Evolutionary conservation across 2,329 filamentous ascomycete genomes (phyloP), one percentile per base, ranked within the genome.

Genomic region (Emergomyces pasteurianus): DNA sequence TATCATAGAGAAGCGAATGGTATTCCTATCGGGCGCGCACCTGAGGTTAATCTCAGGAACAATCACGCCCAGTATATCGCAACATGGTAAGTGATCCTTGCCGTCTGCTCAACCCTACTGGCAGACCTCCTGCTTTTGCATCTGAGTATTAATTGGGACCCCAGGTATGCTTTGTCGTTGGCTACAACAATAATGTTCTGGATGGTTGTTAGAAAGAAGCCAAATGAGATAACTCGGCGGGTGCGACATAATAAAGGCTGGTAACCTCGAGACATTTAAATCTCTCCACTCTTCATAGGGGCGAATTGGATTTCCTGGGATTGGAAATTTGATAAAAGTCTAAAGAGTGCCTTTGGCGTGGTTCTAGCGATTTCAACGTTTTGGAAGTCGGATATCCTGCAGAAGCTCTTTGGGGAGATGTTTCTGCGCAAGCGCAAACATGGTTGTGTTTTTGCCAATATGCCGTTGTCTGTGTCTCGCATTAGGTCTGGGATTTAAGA

Each of bases 21-120:
- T 34, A 86, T 96, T 62, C 94, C 94, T 1, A 92, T 96, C 71
- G 94, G 92, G 16, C 83, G 92, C 71, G 78, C 90, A 7, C 83
- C 94, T 4, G 90, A 95, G 76, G 92, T 99, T 63, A 95, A 95
- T 72, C 78, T 99, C 71, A 84, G 90, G 73, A 99, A 99, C 73
- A 97, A 95, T 76, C 94, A 99, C 75, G 86, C 90, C 65, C 94
- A 97, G 79, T 99, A 99, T 75, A 99, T 99, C 67, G 94, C 96
- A 74, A 99, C 94, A 66, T 99, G 94, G 94, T 97, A 84, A 71
- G 86, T 76, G 38, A 43, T 46, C 40, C 43, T 16, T 58, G 21
- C 23, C 40, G 43, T 49, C 28, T 34, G 60, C 40, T 16, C 46
- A 49, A 49, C 23, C 46, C 14, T 55, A 18, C 18, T 8, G 58